Base-by-base conservation (phyloP, 805 yeast genomes). In the Grigorovia transvaalensis region DNA sequence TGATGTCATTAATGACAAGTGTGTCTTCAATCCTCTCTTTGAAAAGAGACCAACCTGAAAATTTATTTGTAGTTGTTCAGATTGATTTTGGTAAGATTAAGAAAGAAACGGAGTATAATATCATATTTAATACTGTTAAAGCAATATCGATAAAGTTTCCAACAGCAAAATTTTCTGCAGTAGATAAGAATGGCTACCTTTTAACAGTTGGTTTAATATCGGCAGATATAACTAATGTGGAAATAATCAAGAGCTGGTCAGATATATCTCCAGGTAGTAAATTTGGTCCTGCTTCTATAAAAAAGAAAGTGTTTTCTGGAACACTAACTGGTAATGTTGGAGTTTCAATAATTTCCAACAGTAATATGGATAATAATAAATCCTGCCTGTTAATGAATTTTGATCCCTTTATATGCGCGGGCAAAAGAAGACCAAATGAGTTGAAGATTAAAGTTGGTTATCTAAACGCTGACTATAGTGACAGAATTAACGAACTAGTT, bases 361-460 rank as follows among this genome's bases (percentile, higher is more conserved):
- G 59, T 15, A 47, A 53, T 6, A 63, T 66, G 63, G 61, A 62
- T 41, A 51, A 40, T 2, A 53, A 51, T 2, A 59, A 54, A 50
- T 64, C 69, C 0, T 53, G 60, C 45, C 51, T 66, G 18, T 51
- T 64, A 17, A 54, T 51, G 57, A 57, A 65, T 48, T 65, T 53
- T 50, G 50, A 50, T 12, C 38, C 50, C 1, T 62, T 65, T 41
- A 54, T 56, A 9, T 47, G 54, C 38, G 8, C 9, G 0, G 60
- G 58, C 7, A 57, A 62, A 52, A 55, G 56, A 33, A 58, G 56
- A 42, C 58, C 64, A 2, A 55, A 62, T 44, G 66, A 64, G 42
- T 40, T 66, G 2, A 68, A 66, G 47, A 51, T 67, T 7, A 66
- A 63, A 51, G 59, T 68, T 1, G 72, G 72, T 1, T 68, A 58